Evolutionary conservation across 2,329 filamentous ascomycete genomes (phyloP).

Genomic region (Cercospora sp.): DNA sequence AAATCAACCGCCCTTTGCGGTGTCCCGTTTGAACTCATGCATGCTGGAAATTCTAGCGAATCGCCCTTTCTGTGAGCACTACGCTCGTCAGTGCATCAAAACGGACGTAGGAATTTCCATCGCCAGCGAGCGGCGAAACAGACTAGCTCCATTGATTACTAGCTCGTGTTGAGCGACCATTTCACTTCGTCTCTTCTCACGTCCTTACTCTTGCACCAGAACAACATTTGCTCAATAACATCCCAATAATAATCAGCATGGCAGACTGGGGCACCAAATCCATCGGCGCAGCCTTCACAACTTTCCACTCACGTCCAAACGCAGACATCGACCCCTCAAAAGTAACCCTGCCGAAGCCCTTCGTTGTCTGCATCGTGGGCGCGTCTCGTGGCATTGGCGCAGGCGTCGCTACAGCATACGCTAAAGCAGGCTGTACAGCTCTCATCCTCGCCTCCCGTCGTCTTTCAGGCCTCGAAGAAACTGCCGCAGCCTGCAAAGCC

Average conservation of each 20-base stretch:
- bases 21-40: background rate
- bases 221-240: background rate
- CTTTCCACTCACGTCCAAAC: conserved; percentile 15
- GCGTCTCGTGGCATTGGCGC: conserved; percentile 42
- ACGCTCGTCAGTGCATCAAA: background rate
- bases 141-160: background rate
- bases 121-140: background rate
- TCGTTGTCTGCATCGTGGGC: conserved; percentile 41
- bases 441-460: conserved; percentile 40
- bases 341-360: conserved; percentile 32
- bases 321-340: conserved; percentile 14
- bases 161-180: background rate
- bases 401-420: conserved; percentile 39
- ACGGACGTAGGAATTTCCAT: background rate
- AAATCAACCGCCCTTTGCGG: background rate
- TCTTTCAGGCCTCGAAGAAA: conserved; percentile 34
- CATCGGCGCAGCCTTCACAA: conserved; percentile 14
- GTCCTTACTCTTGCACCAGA: background rate
- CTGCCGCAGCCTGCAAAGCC: conserved; percentile 30
- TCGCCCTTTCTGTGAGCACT: background rate
- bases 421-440: conserved; percentile 37
- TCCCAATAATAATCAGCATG: background rate
- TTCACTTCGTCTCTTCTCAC: background rate
- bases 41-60: background rate
- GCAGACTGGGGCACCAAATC: conserved; percentile 21